phyloP scores from a whole-genome alignment of 257 asterid genomes.

The Solanum piurae region DNA sequence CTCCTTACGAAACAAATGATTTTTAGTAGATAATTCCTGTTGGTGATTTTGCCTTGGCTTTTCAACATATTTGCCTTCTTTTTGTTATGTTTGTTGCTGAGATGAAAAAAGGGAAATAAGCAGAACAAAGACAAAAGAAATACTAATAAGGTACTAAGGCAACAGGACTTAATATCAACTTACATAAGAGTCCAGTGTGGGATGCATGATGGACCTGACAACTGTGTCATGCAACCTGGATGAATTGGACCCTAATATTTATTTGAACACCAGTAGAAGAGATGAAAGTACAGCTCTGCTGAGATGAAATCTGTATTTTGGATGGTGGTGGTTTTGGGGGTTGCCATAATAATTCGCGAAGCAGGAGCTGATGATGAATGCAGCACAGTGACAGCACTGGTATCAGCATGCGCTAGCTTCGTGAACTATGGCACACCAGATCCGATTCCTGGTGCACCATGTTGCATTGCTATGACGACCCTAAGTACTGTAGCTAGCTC shows the following conservation, averaged over 20 bases:
- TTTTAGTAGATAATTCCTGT: background rate
- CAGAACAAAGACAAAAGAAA: background rate
- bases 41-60: background rate
- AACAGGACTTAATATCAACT: background rate
- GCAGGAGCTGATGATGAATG: constrained; percentile 28
- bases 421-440: constrained; percentile 55
- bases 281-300: constrained; percentile 1
- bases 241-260: constrained; percentile 10
- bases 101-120: background rate
- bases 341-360: background rate
- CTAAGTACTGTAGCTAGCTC: constrained; percentile 37
- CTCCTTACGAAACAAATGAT: background rate
- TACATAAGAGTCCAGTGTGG: background rate
- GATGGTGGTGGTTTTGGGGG: background rate
- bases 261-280: background rate
- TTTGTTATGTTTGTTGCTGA: background rate
- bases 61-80: background rate
- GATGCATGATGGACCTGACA: background rate
- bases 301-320: background rate
- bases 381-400: constrained; percentile 45
- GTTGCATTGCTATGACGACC: constrained; percentile 70
- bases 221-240: constrained; percentile 12
- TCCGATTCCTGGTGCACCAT: constrained; percentile 67
- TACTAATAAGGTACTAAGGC: background rate
- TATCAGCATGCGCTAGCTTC: constrained; percentile 69